Evolutionary conservation across 805 yeast species (phyloP).

Genomic region (Torulaspora gathmanii): DNA sequence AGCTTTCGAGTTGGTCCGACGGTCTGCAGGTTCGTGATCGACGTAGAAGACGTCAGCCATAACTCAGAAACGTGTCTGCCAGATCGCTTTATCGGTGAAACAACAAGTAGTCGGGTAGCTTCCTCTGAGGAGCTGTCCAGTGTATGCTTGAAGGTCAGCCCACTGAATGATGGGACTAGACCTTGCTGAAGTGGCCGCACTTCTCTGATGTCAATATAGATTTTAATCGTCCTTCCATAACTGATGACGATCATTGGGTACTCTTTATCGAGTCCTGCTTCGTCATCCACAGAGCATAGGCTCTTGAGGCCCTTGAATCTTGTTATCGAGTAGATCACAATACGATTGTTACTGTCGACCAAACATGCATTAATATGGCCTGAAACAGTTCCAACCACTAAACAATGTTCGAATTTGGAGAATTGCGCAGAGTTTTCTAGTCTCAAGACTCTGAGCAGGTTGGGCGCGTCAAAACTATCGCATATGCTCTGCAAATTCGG

Average conservation of each 20-base stretch:
- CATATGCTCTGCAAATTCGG: constrained; percentile 17
- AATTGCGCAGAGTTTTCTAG: constrained; percentile 3
- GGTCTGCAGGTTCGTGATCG: constrained; percentile 18
- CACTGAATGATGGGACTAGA: constrained; percentile 14
- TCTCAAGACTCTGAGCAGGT: constrained; percentile 19
- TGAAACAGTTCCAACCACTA: constrained; percentile 21
- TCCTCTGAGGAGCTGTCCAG: constrained; percentile 22
- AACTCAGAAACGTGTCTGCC: constrained; percentile 12
- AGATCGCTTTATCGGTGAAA: constrained; percentile 9
- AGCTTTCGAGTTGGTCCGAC: constrained; percentile 10
- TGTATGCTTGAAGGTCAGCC: constrained; percentile 17
- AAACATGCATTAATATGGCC: constrained; percentile 27
- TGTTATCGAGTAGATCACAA: constrained; percentile 23
- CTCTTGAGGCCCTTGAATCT: constrained; percentile 30
- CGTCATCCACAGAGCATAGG: constrained; percentile 14
- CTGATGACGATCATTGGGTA: constrained; percentile 22
- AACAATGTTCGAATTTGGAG: constrained; percentile 17
- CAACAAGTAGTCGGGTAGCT: constrained; percentile 10
- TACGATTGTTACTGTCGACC: constrained; percentile 9
- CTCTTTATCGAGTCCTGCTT: background rate
- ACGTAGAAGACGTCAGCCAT: constrained; percentile 23
- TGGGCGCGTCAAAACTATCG: constrained; percentile 22
- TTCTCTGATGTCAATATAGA: constrained; percentile 15
- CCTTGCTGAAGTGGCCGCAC: constrained; percentile 7
- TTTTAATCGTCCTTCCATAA: constrained; percentile 20